A percentile compares a stretch with the other conserved stretches of the same genome.
Evolutionary conservation across 371 early-diverging fungal species (phyloP).

Genomic region (Polyrhizophydium stewartii): DNA sequence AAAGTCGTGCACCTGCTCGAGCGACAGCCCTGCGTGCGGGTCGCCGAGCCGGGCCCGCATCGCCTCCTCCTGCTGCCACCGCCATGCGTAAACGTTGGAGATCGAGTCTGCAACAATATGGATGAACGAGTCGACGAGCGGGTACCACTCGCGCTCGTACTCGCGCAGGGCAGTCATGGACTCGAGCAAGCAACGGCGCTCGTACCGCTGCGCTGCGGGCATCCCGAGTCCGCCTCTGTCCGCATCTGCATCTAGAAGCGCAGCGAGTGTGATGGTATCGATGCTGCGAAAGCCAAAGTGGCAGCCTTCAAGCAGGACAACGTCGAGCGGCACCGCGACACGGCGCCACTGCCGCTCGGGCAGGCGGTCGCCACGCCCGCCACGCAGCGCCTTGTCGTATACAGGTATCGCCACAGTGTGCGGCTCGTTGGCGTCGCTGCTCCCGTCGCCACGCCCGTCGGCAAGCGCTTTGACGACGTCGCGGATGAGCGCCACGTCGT

Average conservation of each 20-base stretch:
- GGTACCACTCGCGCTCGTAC: not conserved
- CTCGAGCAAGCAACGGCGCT: too few relatives aligned
- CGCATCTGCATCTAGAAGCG: too few relatives aligned
- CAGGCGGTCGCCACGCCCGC: constrained; percentile 79
- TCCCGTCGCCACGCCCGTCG: too few relatives aligned
- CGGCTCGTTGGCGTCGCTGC: constrained; percentile 10
- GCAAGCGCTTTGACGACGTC: constrained; percentile 34
- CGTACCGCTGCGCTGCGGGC: too few relatives aligned
- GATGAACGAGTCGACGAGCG: constrained; percentile 49
- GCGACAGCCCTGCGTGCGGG: constrained; percentile 47
- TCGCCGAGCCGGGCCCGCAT: too few relatives aligned
- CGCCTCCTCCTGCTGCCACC: constrained; percentile 78
- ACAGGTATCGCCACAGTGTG: constrained; percentile 51
- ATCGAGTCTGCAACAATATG: constrained; percentile 60
- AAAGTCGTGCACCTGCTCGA: constrained; percentile 72
- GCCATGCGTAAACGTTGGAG: constrained; percentile 74
- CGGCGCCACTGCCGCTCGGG: constrained; percentile 53
- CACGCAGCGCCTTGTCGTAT: constrained; percentile 72
- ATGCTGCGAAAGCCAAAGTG: constrained; percentile 73
- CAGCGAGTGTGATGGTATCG: too few relatives aligned
- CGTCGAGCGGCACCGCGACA: constrained; percentile 57
- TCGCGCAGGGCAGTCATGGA: not conserved
- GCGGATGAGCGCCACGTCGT: constrained; percentile 65
- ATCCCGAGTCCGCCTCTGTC: too few relatives aligned
- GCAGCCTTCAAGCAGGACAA: constrained; percentile 94